Conservation (phyloP, 2,329 filamentous ascomycete genomes). For the Fusarium sp. region DNA sequence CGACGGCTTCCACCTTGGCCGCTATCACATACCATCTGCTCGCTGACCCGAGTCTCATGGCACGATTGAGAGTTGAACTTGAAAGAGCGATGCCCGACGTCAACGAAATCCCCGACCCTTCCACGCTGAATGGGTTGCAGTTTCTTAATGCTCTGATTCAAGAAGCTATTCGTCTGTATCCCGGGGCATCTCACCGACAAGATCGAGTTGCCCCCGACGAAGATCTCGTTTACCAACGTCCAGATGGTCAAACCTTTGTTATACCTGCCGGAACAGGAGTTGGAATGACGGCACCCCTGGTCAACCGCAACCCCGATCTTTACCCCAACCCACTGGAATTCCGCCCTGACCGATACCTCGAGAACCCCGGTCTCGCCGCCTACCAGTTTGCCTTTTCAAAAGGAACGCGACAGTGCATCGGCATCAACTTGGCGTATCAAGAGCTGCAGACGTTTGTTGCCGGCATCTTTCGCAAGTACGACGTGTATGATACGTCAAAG, state of each 20-base stretch:
- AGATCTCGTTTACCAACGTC: constrained; percentile 41
- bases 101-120: constrained; percentile 25
- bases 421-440: constrained; percentile 36
- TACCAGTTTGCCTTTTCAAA: constrained; percentile 33
- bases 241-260: constrained; percentile 38
- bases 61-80: constrained; percentile 51
- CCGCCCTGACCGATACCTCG: constrained; percentile 31
- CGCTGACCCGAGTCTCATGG: constrained; percentile 44
- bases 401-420: constrained; percentile 31
- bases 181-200: constrained; percentile 48
- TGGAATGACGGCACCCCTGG: constrained; percentile 51
- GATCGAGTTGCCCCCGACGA: constrained; percentile 47
- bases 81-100: constrained; percentile 16
- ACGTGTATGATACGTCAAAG: constrained; percentile 16
- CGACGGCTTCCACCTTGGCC: constrained; percentile 49
- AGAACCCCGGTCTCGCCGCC: constrained; percentile 17
- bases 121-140: constrained; percentile 47
- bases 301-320: constrained; percentile 31
- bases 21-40: constrained; percentile 53
- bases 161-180: constrained; percentile 56
- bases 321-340: constrained; percentile 46
- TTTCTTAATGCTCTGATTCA: constrained; percentile 54
- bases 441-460: constrained; percentile 34
- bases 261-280: constrained; percentile 50
- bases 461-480: constrained; percentile 36